Evolutionary conservation across 2,329 filamentous ascomycete genomes (phyloP).

Genomic region (Thermomyces lanuginosus): DNA sequence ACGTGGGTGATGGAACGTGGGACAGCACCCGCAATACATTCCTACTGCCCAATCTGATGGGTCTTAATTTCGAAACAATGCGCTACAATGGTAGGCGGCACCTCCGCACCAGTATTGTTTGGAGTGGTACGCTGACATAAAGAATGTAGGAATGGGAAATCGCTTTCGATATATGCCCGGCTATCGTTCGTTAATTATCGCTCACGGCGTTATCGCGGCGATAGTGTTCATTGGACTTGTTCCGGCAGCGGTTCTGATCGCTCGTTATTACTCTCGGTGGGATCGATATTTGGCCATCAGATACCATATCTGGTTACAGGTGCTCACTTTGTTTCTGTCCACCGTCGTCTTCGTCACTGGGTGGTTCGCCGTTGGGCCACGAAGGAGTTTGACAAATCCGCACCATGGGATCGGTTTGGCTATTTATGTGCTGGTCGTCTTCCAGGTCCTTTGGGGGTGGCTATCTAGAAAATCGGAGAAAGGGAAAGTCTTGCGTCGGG

Average conservation of each 20-base stretch:
- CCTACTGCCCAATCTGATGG: conserved; percentile 47
- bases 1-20: conserved; percentile 53
- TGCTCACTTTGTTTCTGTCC: conserved; percentile 42
- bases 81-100: conserved; percentile 43
- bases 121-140: conserved; percentile 6
- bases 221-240: conserved; percentile 46
- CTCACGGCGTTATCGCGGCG: conserved; percentile 43
- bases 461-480: conserved; percentile 39
- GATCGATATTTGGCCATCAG: conserved; percentile 40
- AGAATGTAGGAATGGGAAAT: conserved; percentile 44
- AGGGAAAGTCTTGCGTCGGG: conserved; percentile 35
- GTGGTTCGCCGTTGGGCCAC: conserved; percentile 47
- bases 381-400: conserved; percentile 45
- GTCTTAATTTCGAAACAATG: conserved; percentile 50
- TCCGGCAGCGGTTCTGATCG: conserved; percentile 42
- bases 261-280: conserved; percentile 42
- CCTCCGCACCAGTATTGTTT: background rate
- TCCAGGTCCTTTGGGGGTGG: conserved; percentile 43
- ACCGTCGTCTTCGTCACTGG: conserved; percentile 47
- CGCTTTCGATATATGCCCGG: conserved; percentile 43
- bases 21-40: conserved; percentile 45
- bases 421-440: conserved; percentile 43
- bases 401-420: conserved; percentile 52
- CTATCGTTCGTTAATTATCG: conserved; percentile 43
- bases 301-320: conserved; percentile 47